Conservation (phyloP, 805 yeast species). For the Starmera caribaea region DNA sequence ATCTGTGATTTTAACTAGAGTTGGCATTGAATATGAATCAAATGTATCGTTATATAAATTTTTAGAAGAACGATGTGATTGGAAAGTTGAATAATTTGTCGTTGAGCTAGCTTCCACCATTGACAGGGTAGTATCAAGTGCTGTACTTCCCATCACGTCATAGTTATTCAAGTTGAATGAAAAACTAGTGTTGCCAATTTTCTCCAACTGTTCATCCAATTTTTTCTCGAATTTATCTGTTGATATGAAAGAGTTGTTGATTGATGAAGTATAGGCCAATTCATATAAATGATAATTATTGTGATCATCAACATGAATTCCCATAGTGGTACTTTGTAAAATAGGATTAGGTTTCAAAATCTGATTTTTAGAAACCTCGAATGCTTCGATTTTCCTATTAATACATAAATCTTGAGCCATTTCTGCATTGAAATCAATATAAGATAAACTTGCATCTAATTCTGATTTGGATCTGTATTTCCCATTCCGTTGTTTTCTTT, state of each 20-base stretch:
- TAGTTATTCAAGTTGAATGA: conserved; percentile 1
- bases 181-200: conserved; percentile 8
- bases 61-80: background rate
- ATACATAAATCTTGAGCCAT: conserved; percentile 15
- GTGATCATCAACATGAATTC: conserved; percentile 17
- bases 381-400: conserved; percentile 10
- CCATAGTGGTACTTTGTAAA: conserved; percentile 5
- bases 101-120: background rate
- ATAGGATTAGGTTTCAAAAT: conserved; percentile 9
- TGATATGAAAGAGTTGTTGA: conserved; percentile 11
- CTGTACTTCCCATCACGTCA: conserved; percentile 5
- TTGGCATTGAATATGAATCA: background rate
- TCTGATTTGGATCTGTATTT: conserved; percentile 16
- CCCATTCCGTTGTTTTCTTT: conserved; percentile 6
- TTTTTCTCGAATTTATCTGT: conserved; percentile 11
- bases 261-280: conserved; percentile 12
- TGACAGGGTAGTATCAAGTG: background rate
- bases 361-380: conserved; percentile 4
- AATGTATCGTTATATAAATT: background rate
- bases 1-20: background rate
- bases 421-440: conserved; percentile 12
- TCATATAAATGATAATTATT: conserved; percentile 16
- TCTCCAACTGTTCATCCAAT: conserved; percentile 12
- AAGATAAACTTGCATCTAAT: conserved; percentile 14
- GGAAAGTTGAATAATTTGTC: background rate